These are phyloP conservation scores for Gnaphalium uliginosum DNA, from an alignment of 129 eudicot genomes.

Conservation along the genomic window DNA sequence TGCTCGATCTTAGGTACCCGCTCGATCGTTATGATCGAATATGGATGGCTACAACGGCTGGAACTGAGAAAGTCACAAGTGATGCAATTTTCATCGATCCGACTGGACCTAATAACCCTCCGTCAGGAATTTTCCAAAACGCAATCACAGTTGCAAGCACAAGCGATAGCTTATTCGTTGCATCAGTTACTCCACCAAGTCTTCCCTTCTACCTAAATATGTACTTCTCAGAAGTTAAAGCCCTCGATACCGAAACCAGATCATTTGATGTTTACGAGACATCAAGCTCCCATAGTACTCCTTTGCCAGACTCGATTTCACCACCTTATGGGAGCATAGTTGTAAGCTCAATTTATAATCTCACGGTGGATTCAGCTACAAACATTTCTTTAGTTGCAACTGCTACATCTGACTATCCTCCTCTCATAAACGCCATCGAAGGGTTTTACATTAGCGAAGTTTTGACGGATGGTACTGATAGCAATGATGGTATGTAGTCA, in stretches of 20 bases:
- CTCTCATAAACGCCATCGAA: conserved; percentile 39
- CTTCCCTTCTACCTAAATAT: conserved; percentile 9
- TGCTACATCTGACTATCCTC: conserved; percentile 30
- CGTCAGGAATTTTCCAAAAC: conserved; percentile 17
- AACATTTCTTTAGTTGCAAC: conserved; percentile 31
- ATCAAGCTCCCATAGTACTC: neutral
- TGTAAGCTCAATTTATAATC: conserved; percentile 11
- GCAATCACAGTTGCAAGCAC: conserved; percentile 26
- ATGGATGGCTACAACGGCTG: conserved; percentile 13
- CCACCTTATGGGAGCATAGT: conserved; percentile 22
- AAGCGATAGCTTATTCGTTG: conserved; percentile 17
- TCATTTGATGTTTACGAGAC: conserved; percentile 29
- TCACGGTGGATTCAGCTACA: conserved; percentile 18
- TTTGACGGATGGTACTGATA: conserved; percentile 34
- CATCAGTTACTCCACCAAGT: neutral
- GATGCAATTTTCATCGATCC: conserved; percentile 11
- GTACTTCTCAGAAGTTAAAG: conserved; percentile 38
- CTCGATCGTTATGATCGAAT: conserved; percentile 39
- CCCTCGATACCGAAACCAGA: conserved; percentile 30
- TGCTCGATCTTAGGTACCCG: conserved; percentile 20
- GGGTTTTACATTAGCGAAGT: conserved; percentile 29
- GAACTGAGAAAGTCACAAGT: neutral
- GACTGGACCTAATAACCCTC: conserved; percentile 28
- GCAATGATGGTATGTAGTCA: conserved; percentile 30
- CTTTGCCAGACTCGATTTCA: conserved; percentile 14